phyloP scores from a whole-genome alignment of 2,329 filamentous ascomycete genomes.

The Aspergillus fumigatus region DNA sequence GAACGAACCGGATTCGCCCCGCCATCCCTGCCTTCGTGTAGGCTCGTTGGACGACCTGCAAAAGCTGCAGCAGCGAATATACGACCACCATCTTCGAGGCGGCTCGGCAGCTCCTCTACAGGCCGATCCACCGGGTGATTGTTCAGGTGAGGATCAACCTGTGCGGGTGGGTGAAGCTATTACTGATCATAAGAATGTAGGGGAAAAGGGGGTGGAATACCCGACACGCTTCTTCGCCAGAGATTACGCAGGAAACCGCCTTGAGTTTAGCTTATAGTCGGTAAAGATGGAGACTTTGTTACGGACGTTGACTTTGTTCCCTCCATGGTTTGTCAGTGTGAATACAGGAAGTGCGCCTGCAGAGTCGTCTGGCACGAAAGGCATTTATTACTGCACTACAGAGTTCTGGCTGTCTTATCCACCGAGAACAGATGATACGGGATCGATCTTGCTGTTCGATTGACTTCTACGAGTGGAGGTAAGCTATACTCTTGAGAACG shows the following conservation, averaged over 20 bases:
- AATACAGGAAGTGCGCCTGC: no score
- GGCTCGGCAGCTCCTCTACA: constrained; percentile 49
- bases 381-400: no score
- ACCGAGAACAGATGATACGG: no score
- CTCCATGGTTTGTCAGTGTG: no score
- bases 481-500: no score
- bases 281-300: no score
- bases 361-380: no score
- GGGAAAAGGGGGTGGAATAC: constrained; percentile 54
- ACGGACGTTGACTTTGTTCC: no score
- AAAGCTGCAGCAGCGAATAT: constrained; percentile 46
- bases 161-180: background rate
- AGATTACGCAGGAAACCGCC: constrained; percentile 52
- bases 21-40: constrained; percentile 58
- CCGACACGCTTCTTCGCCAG: constrained; percentile 59
- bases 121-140: constrained; percentile 53
- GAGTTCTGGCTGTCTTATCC: no score
- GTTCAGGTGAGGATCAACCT: constrained; percentile 31
- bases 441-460: no score
- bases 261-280: constrained; percentile 50
- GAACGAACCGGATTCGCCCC: constrained; percentile 39
- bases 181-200: constrained; percentile 27
- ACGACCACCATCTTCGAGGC: constrained; percentile 48
- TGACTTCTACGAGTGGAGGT: no score
- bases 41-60: constrained; percentile 46